Base-by-base conservation (phyloP, 345 rosid species). In the Triadica sebifera region DNA sequence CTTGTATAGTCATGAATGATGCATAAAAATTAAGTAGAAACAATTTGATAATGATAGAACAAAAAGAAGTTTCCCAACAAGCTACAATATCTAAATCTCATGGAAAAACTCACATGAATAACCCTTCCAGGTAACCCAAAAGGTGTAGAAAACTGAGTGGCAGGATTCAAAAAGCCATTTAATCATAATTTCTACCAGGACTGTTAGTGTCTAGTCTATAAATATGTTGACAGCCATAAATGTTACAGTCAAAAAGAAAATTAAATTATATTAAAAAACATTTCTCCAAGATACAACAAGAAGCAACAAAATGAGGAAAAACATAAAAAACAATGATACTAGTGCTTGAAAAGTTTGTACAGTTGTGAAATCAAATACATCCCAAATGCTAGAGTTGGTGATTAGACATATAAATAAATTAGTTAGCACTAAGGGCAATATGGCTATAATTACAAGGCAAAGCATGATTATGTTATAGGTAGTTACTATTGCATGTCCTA, bases 171-270 rank as follows among this genome's bases (percentile, higher is more conserved):
- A 86, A 95, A 88, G 60, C 91, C 93, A 80, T 86, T 93, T 46
- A 95, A 87, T 50, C 88, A 84, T 39, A 95, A 85, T 80, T 93
- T 93, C 77, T 93, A 87, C 85, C 3, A n/a, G n/a, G n/a, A n/a
- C n/a, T n/a, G n/a, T n/a, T n/a, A n/a, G n/a, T n/a, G n/a, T n/a
- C n/a, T n/a, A n/a, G n/a, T n/a, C n/a, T 41, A 4, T 17, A 22
- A 19, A 8, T 53, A 19, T 17, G 8, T 16, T 53, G 57, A 17
- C 57, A 53, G 57, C 22, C 22, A 50, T 50, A 11, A 59, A 65
- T 53, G 43, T 56, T 47, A 6, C 15, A 47, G 34, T 47, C 5
- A 62, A 60, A 10, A 0, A 47, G 6, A 20, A 34, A 70, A 41
- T 12, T 2, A 9, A 11, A n/a, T n/a, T n/a, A n/a, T n/a, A 12